Conservation (phyloP, 331 rosid species). For the Acacia concinna region DNA sequence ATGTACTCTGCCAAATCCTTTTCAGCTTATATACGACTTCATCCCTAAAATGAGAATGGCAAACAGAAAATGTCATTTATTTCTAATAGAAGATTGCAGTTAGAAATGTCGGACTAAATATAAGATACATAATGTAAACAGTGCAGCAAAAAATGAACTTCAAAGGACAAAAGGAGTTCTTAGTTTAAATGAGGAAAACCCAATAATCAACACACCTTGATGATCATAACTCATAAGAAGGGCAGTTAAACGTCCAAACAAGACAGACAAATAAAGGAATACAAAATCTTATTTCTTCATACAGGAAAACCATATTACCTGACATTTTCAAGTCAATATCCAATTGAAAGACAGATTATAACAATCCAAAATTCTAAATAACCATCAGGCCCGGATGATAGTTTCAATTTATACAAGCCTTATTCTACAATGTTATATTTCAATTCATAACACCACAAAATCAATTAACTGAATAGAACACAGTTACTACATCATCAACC, state of each 20-base stretch:
- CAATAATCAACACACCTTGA: neutral
- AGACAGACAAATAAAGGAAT: neutral
- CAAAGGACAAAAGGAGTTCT: neutral
- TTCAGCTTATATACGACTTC: slow-evolving; percentile 14
- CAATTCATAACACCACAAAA: neutral
- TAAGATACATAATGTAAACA: slow-evolving; percentile 16
- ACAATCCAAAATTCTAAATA: slow-evolving; percentile 7
- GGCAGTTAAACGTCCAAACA: neutral
- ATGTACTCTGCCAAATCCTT: slow-evolving; percentile 21
- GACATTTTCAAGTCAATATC: slow-evolving; percentile 8
- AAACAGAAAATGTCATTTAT: slow-evolving; percentile 25
- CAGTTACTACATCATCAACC: neutral
- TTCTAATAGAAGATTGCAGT: neutral
- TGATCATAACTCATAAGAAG: neutral
- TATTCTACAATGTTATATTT: neutral
- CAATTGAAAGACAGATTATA: slow-evolving; percentile 1
- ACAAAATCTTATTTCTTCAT: neutral
- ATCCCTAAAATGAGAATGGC: slow-evolving; percentile 35
- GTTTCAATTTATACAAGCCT: neutral
- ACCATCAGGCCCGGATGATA: neutral
- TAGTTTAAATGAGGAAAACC: neutral
- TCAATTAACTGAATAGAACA: slow-evolving; percentile 4
- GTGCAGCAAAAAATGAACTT: neutral
- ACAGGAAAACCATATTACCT: neutral
- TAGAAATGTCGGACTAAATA: slow-evolving; percentile 7